Evolutionary conservation across 371 early-diverging fungal genomes (phyloP), one percentile per base, ranked within the genome.

Genomic region (Mucor saturninus): DNA sequence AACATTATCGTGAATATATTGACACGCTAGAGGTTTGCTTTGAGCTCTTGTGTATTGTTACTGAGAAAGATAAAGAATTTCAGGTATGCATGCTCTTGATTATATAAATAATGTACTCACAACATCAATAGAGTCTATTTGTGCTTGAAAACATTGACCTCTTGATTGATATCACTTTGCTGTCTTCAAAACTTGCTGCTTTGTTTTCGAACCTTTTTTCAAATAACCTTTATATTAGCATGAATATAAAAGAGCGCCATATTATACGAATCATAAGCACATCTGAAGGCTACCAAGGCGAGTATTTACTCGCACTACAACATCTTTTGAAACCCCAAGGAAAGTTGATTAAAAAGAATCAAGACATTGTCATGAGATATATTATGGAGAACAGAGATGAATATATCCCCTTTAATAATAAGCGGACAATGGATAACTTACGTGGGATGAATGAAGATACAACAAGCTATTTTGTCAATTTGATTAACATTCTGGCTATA

Each of bases 341-440:
- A 2, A 83, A 79, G 49, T 50, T 81, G 4, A 64, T 85, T 13
- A 79, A 81, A 54, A 59, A 72, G 40, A 77, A 83, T 40, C 83
- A 85, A 56, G 74, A 76, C 15, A 54, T 65, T 11, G 67, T 80
- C 2, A 71, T 82, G 72, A 67, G 76, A 1, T 64, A 72, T 15
- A 61, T 83, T 6, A 73, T 83, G 71, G 81, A 85, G 30, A 63
- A 75, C 14, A 70, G 82, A 11, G 50, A 64, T 4, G 54, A 70
- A 11, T 81, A 80, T 45, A 61, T 79, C 2, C 78, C 80, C 4
- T 69, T 81, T 58, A 68, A 67, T 11, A 69, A 52, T 26, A 45
- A 49, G 5, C 5, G 1, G 4, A 38, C n/a, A 4, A n/a, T 46
- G 8, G 58, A 62, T 2, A 65, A 67, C 39, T 56, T 72, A 5